A percentile compares a stretch with the other conserved stretches of the same genome.
Conservation (phyloP, 345 rosid genomes). For the Cardamine resedifolia region DNA sequence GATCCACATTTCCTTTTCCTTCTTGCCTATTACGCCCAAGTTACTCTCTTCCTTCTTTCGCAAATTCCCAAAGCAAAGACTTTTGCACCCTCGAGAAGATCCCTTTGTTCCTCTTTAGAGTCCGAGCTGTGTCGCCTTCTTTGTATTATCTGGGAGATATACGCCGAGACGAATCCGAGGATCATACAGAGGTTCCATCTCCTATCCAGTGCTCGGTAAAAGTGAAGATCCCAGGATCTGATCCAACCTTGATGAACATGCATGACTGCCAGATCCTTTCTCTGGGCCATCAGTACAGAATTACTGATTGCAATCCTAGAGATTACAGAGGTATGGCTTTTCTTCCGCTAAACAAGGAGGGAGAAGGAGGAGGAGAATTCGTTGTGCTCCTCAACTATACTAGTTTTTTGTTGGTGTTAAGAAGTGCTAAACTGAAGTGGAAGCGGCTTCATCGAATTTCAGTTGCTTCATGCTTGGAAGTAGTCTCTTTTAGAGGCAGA, state of each 20-base stretch:
- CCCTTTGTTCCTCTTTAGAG: background rate
- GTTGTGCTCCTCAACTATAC: background rate
- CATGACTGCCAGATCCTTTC: background rate
- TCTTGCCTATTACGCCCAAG: background rate
- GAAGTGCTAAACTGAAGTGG: conserved; percentile 21
- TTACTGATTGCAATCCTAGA: background rate
- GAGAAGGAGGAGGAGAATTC: background rate
- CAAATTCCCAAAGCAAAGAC: background rate
- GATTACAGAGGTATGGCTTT: background rate
- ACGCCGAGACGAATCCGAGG: background rate
- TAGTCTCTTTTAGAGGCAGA: background rate
- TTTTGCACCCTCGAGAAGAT: background rate
- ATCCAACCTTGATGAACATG: no score
- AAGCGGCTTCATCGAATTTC: background rate
- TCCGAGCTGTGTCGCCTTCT: background rate
- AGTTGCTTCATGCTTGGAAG: background rate
- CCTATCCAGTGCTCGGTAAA: conserved; percentile 9
- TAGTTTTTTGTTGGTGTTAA: background rate
- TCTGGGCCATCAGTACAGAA: background rate
- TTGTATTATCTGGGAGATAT: background rate
- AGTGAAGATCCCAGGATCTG: background rate
- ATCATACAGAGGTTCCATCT: background rate
- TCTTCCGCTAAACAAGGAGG: background rate
- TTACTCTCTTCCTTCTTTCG: background rate
- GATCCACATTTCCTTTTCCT: background rate